These are phyloP conservation scores for Talaromyces sp. DNA, from an alignment of 2,329 filamentous ascomycete genomes.

Conservation along the genomic window DNA sequence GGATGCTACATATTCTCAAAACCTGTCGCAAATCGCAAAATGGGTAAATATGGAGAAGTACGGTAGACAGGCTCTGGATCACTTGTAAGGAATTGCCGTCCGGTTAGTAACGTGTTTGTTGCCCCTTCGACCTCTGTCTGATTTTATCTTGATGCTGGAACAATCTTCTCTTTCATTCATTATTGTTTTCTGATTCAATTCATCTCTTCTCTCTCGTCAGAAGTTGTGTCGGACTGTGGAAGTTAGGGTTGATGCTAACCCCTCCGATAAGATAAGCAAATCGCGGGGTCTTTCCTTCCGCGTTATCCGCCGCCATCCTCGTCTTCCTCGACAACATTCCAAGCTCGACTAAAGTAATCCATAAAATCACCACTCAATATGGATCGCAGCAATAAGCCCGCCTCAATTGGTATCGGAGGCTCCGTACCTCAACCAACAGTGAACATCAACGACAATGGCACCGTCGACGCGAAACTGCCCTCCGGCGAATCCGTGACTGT, in stretches of 20 bases:
- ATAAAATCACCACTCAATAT: slow-evolving; percentile 40
- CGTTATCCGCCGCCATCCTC: neutral
- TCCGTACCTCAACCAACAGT: slow-evolving; percentile 72
- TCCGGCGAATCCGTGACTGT: slow-evolving; percentile 83
- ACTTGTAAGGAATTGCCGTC: neutral
- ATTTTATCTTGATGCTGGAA: too few species aligned
- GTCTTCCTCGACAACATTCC: neutral
- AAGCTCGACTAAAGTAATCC: neutral
- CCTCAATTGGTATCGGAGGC: slow-evolving; percentile 68
- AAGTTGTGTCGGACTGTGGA: neutral
- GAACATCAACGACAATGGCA: slow-evolving; percentile 61
- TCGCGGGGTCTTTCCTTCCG: neutral
- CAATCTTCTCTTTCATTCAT: too few species aligned
- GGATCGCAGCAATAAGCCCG: slow-evolving; percentile 79
- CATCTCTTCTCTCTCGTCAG: neutral
- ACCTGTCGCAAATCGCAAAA: neutral
- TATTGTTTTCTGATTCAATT: too few species aligned
- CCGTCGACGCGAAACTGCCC: slow-evolving; percentile 73
- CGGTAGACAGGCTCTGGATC: neutral
- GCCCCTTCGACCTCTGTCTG: neutral
- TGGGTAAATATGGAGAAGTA: neutral
- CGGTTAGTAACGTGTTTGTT: neutral
- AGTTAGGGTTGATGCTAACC: neutral
- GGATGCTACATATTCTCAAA: neutral
- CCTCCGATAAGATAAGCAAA: slow-evolving; percentile 1